A percentile compares a stretch with the other conserved stretches of the same genome.
phyloP scores from a whole-genome alignment of 208 protist species.

The Trypanosoma vivax region DNA sequence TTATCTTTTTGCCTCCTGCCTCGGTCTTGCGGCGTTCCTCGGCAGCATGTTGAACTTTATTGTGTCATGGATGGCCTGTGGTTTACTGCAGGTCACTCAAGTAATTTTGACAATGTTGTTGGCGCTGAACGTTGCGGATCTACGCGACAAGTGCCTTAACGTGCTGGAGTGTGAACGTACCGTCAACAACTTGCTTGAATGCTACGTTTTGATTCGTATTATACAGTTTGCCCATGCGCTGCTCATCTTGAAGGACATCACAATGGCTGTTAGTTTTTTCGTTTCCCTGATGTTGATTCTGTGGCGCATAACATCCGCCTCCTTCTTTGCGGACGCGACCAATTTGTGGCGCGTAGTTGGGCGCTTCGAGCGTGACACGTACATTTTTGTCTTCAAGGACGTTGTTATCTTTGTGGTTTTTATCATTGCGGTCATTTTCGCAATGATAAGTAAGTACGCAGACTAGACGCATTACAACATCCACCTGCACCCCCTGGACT shows the following conservation, averaged over 20 bases:
- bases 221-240: conserved; percentile 54
- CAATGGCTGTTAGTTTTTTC: conserved; percentile 30
- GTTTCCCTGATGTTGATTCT: conserved; percentile 29
- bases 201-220: conserved; percentile 51
- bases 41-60: conserved; percentile 68
- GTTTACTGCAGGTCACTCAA: conserved; percentile 59
- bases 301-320: conserved; percentile 38
- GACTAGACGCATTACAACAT: too few relatives aligned
- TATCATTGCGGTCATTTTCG: conserved; percentile 62
- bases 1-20: conserved; percentile 66
- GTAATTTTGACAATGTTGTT: conserved; percentile 66
- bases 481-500: too few relatives aligned
- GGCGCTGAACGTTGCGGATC: conserved; percentile 76
- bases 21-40: conserved; percentile 43
- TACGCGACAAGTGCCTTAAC: conserved; percentile 62
- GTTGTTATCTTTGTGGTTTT: conserved; percentile 48
- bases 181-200: conserved; percentile 71
- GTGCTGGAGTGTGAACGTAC: conserved; percentile 77
- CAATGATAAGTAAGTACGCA: conserved; percentile 46
- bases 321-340: conserved; percentile 72
- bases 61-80: conserved; percentile 59
- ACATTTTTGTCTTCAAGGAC: conserved; percentile 48
- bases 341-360: conserved; percentile 69
- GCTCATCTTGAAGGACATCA: conserved; percentile 39
- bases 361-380: conserved; percentile 53